Base-by-base conservation (phyloP, 2,329 filamentous ascomycete genomes). In the Zymoseptoria brevis region DNA sequence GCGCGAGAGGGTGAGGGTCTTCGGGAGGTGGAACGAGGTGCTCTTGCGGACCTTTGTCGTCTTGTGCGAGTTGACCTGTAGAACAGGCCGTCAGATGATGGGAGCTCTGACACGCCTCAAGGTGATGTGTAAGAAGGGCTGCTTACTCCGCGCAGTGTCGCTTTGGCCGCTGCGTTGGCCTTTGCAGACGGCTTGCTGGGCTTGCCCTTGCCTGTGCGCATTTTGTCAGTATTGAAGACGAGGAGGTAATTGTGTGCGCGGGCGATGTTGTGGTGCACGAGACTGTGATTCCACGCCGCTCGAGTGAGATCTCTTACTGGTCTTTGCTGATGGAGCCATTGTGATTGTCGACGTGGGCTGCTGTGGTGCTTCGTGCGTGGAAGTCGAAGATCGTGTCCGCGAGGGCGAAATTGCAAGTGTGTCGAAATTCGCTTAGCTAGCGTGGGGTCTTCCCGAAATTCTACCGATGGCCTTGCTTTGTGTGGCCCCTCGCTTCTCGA, bases 11-110 rank as follows among this genome's bases (percentile, higher is more conserved):
- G 88, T 82, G 74, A 96, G 89, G 69, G 92, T 97, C 88, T 97
- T 97, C 75, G 94, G 94, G 74, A 86, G 87, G 87, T 96, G 93
- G 89, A 97, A 99, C 77, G 88, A 92, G 72, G 93, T 96, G 77
- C 85, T 91, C 76, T 85, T 85, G 77, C 93, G 88, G 80, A 95
- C 86, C 85, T 96, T 96, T 81, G 86, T 86, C 81, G 88, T 86
- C 86, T 96, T 96, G 81, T 94, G 86, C 77, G 85, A 81, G 77
- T 87, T 81, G 73, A 81, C 81, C 85, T 87, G 77, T 73, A 70
- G 68, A 72, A 77, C 74, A 79, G 75, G 76, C 75, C 74, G 77
- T 79, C 77, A 80, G 78, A 71, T 76, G 75, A 77, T 76, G 74
- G 68, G 67, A 73, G 70, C 76, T 77, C 75, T 79, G 77, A 77